A percentile compares a stretch with the other conserved stretches of the same genome.
These are phyloP conservation scores for Neospora caninum DNA, from an alignment of 169 alveolate species.

Conservation along the genomic window DNA sequence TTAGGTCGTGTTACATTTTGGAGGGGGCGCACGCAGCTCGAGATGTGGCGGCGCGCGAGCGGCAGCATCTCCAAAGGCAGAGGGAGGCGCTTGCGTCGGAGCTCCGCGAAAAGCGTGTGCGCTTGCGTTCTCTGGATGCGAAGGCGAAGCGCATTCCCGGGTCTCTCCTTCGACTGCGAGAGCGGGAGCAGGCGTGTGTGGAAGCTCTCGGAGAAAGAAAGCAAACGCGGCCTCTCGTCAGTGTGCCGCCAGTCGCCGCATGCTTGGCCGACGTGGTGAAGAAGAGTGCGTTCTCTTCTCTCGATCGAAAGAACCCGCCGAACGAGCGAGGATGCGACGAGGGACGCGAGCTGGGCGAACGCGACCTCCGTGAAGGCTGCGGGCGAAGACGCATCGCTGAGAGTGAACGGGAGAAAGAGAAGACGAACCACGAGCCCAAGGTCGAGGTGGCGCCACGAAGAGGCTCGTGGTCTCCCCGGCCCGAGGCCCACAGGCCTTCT, in stretches of 20 bases:
- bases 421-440: background rate
- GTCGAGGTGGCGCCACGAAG: background rate
- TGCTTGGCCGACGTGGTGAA: background rate
- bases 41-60: background rate
- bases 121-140: background rate
- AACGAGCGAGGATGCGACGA: too few relatives aligned
- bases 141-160: background rate
- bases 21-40: constrained; percentile 17
- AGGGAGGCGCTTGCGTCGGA: background rate
- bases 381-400: background rate
- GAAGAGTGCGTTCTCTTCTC: background rate
- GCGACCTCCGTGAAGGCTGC: too few relatives aligned
- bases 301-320: too few relatives aligned
- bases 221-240: background rate
- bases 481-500: background rate
- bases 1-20: background rate
- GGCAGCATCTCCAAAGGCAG: background rate
- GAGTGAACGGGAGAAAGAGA: background rate
- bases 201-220: background rate
- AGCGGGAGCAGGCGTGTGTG: background rate
- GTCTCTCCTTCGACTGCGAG: background rate
- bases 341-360: too few relatives aligned
- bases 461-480: background rate
- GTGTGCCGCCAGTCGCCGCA: background rate
- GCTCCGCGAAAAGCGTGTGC: background rate